Percentiles rank a stretch among this genome's conserved stretches.
Conservation (phyloP, 805 yeast genomes). For the Hanseniaspora taiwanica region DNA sequence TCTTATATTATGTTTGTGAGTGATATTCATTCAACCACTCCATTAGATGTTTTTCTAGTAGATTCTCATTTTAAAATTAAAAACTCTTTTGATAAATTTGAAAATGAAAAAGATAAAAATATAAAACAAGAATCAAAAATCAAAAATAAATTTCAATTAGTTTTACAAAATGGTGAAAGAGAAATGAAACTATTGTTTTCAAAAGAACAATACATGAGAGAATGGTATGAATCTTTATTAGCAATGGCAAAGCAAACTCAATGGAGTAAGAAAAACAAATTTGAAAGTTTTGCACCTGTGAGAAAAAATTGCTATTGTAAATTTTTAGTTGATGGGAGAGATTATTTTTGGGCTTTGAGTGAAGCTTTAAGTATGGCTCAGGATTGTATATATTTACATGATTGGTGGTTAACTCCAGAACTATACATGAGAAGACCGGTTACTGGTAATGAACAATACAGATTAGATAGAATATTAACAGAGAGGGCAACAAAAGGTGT, state of each 20-base stretch:
- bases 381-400: slow-evolving; percentile 88
- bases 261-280: slow-evolving; percentile 69
- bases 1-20: slow-evolving; percentile 79
- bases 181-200: slow-evolving; percentile 59
- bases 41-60: slow-evolving; percentile 83
- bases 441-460: slow-evolving; percentile 86
- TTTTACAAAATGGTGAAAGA: slow-evolving; percentile 63
- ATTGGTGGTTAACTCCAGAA: slow-evolving; percentile 98
- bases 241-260: slow-evolving; percentile 52
- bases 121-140: slow-evolving; percentile 14
- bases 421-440: slow-evolving; percentile 87
- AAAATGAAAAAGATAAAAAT: slow-evolving; percentile 15
- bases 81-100: slow-evolving; percentile 30
- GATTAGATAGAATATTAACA: slow-evolving; percentile 78
- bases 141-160: slow-evolving; percentile 37
- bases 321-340: slow-evolving; percentile 95
- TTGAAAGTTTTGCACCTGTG: slow-evolving; percentile 86
- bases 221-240: slow-evolving; percentile 66
- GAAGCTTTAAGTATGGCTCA: slow-evolving; percentile 87
- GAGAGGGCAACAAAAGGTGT: slow-evolving; percentile 92
- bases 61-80: slow-evolving; percentile 57
- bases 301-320: slow-evolving; percentile 78
- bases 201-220: slow-evolving; percentile 47
- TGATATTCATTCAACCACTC: slow-evolving; percentile 73
- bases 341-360: slow-evolving; percentile 91